These are phyloP conservation scores for Pythium dissimile DNA, from an alignment of 352 stramenopile species.

Conservation along the genomic window DNA sequence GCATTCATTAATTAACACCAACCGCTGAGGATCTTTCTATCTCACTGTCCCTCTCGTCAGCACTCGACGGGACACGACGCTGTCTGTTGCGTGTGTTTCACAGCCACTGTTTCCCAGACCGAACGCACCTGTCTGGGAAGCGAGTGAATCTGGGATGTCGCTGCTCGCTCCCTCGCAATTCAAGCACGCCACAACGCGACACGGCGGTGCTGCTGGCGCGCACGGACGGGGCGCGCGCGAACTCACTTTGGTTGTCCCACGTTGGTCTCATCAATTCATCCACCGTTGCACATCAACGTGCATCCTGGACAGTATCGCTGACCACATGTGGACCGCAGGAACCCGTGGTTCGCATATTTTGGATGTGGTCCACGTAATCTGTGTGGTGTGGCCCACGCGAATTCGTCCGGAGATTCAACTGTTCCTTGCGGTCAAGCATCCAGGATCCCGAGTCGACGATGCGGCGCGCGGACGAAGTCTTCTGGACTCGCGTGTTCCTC, in stretches of 20 bases:
- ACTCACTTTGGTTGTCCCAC: background rate
- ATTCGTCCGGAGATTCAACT: background rate
- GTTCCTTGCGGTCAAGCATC: background rate
- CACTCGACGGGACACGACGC: too few species aligned
- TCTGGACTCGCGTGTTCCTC: conserved; percentile 72
- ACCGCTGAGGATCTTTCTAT: too few species aligned
- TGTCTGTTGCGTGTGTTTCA: too few species aligned
- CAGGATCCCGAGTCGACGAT: background rate
- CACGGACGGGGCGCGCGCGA: background rate
- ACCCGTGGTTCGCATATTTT: too few species aligned
- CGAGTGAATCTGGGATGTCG: background rate
- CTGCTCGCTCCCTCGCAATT: too few species aligned
- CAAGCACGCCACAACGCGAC: background rate
- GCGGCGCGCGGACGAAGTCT: conserved; percentile 31
- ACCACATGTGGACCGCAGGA: background rate
- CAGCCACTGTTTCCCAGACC: too few species aligned
- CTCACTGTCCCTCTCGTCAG: too few species aligned
- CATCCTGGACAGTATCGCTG: background rate
- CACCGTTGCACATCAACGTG: background rate
- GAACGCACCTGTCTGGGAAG: too few species aligned
- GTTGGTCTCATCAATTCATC: background rate
- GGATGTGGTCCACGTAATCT: background rate
- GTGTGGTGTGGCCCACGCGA: background rate
- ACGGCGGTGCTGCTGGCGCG: background rate
- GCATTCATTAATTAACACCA: too few species aligned